Percentiles rank a stretch among this genome's conserved stretches.
phyloP scores from a whole-genome alignment of 2,329 filamentous ascomycete genomes.

The Septoria linicola region DNA sequence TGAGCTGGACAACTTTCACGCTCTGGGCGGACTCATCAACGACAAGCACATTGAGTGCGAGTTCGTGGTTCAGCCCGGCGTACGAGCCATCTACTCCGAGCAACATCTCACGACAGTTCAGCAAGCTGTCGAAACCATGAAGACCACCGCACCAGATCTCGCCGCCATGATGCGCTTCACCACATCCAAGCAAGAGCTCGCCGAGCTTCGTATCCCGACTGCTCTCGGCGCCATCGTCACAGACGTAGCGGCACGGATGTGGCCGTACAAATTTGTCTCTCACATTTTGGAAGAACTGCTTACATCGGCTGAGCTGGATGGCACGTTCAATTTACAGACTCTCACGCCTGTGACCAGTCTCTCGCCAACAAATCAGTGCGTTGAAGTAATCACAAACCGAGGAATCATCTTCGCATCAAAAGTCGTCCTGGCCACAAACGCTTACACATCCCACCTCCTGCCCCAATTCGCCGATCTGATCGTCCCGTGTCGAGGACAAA shows the following conservation, averaged over 20 bases:
- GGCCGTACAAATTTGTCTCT: slow-evolving; percentile 82
- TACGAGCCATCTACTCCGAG: slow-evolving; percentile 62
- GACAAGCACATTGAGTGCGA: slow-evolving; percentile 65
- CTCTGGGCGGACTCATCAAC: slow-evolving; percentile 59
- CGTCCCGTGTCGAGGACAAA: slow-evolving; percentile 73
- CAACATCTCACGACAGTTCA: slow-evolving; percentile 56
- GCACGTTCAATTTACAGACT: slow-evolving; percentile 69
- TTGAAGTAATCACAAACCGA: slow-evolving; percentile 55
- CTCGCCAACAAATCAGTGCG: slow-evolving; percentile 25
- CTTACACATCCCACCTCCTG: slow-evolving; percentile 74
- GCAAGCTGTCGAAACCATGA: slow-evolving; percentile 53
- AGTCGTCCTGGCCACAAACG: slow-evolving; percentile 79
- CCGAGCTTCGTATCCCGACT: slow-evolving; percentile 51
- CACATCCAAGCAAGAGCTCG: slow-evolving; percentile 47
- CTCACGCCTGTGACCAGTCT: slow-evolving; percentile 59
- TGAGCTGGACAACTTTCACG: slow-evolving; percentile 67
- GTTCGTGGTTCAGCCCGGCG: slow-evolving; percentile 63
- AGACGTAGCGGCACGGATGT: slow-evolving; percentile 64
- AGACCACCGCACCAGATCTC: slow-evolving; percentile 57
- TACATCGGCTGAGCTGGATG: slow-evolving; percentile 34
- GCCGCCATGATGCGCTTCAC: slow-evolving; percentile 45
- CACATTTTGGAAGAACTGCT: slow-evolving; percentile 65
- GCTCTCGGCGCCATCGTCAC: slow-evolving; percentile 66
- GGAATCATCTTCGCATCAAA: slow-evolving; percentile 63
- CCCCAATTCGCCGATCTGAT: slow-evolving; percentile 69